phyloP scores from a whole-genome alignment of 2,329 filamentous ascomycete genomes.

The Westerdykella sp. region DNA sequence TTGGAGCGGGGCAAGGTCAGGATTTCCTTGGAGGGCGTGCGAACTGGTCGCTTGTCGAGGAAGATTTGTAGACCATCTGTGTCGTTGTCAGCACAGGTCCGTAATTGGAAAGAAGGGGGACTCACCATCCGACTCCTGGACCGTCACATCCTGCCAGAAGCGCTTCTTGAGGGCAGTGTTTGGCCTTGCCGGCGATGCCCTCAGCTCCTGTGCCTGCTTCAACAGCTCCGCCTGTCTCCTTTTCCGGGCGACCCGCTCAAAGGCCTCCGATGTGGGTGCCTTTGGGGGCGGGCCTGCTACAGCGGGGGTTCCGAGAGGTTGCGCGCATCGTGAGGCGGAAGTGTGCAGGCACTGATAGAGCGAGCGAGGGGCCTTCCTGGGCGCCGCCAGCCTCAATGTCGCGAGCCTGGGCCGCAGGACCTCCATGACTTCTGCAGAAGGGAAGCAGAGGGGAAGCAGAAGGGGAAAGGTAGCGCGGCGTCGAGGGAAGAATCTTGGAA shows the following conservation, averaged over 20 bases:
- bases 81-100: conserved; percentile 6
- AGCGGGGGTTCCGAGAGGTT: conserved; percentile 52
- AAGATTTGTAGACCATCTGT: conserved; percentile 56
- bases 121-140: conserved; percentile 57
- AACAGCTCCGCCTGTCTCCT: conserved; percentile 47
- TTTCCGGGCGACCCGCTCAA: conserved; percentile 45
- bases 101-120: not conserved
- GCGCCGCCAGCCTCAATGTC: conserved; percentile 12
- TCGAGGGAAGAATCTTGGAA: not conserved
- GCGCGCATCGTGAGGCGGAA: conserved; percentile 42
- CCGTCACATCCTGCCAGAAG: conserved; percentile 82
- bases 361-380: conserved; percentile 13
- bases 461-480: not conserved
- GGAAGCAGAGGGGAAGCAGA: no score
- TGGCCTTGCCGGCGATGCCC: conserved; percentile 41
- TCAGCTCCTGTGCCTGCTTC: conserved; percentile 41
- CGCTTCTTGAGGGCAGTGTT: conserved; percentile 56
- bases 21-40: conserved; percentile 66
- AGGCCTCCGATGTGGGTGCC: conserved; percentile 47
- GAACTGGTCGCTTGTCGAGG: conserved; percentile 73
- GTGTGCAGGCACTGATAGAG: conserved; percentile 39
- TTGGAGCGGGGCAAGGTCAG: conserved; percentile 70
- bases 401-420: conserved; percentile 25
- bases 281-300: conserved; percentile 56
- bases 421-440: conserved; percentile 16